Evolutionary conservation across 176 grass and related monocot species (phyloP).

Genomic region (Musa acuminata): DNA sequence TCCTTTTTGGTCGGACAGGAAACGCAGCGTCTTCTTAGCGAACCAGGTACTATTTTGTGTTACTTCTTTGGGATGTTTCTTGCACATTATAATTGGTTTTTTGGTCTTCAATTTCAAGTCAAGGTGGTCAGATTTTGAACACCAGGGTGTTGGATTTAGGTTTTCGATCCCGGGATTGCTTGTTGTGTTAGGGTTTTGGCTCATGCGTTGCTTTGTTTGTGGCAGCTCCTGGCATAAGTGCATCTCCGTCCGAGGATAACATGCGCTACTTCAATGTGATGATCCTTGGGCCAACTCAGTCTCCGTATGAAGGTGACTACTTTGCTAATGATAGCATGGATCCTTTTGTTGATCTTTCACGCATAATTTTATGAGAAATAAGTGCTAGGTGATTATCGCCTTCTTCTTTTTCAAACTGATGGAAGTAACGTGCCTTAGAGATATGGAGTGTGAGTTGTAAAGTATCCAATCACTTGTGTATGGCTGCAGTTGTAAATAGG

Average conservation of each 20-base stretch:
- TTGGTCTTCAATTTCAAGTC: not conserved
- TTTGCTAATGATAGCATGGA: not conserved
- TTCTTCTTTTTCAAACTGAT: too few relatives aligned
- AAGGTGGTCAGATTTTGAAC: not conserved
- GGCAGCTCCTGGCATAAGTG: constrained; percentile 91
- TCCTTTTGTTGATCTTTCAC: not conserved
- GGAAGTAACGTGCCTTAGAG: too few relatives aligned
- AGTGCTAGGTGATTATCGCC: too few relatives aligned
- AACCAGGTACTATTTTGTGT: constrained; percentile 45
- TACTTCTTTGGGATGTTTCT: not conserved
- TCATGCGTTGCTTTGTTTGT: constrained; percentile 12
- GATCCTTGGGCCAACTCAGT: constrained; percentile 84
- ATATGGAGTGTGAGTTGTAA: too few relatives aligned
- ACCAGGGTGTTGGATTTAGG: not conserved
- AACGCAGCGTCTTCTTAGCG: constrained; percentile 90
- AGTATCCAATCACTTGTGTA: too few relatives aligned
- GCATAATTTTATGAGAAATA: too few relatives aligned
- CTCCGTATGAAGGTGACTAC: constrained; percentile 27
- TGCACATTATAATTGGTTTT: not conserved
- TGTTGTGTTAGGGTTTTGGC: not conserved
- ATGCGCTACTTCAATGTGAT: constrained; percentile 99
- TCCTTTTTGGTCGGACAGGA: constrained; percentile 50
- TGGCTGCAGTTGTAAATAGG: too few relatives aligned
- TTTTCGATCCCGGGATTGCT: not conserved
- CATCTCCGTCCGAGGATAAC: constrained; percentile 91